Conservation (phyloP, 495 filamentous ascomycete genomes). For the Elasticomyces elasticus region DNA sequence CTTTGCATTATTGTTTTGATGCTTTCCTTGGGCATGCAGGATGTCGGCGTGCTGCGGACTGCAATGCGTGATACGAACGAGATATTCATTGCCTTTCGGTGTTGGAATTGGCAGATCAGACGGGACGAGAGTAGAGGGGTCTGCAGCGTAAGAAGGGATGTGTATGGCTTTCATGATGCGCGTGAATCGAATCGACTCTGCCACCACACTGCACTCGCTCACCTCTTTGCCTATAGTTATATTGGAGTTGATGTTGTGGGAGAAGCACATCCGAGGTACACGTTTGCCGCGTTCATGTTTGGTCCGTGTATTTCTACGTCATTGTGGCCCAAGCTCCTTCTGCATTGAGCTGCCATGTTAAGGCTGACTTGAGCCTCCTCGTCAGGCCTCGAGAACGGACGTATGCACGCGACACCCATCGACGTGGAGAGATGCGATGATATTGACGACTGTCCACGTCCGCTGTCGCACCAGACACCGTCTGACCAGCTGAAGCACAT, state of each 20-base stretch:
- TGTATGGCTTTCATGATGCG: conserved; percentile 29
- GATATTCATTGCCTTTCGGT: conserved; percentile 10
- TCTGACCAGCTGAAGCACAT: too few relatives aligned
- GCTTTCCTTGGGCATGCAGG: conserved; percentile 32
- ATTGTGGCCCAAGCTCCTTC: neutral
- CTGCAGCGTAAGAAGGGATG: conserved; percentile 22
- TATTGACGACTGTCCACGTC: too few relatives aligned
- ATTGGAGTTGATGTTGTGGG: too few relatives aligned
- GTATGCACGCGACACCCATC: neutral
- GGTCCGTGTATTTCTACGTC: neutral
- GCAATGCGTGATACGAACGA: conserved; percentile 22
- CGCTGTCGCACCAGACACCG: too few relatives aligned
- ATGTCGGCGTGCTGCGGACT: conserved; percentile 37
- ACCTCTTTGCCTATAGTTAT: too few relatives aligned
- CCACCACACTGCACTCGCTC: too few relatives aligned
- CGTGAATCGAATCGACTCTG: too few relatives aligned
- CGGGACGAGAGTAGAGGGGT: conserved; percentile 21
- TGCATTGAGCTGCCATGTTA: neutral
- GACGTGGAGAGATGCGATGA: too few relatives aligned
- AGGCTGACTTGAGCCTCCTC: neutral
- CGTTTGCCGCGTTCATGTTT: too few relatives aligned
- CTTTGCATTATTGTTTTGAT: conserved; percentile 27
- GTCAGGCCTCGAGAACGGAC: neutral
- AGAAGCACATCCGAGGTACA: too few relatives aligned
- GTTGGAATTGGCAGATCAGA: conserved; percentile 11